Evolutionary conservation across 257 asterid species (phyloP).

Genomic region (Gynochthodes officinalis): DNA sequence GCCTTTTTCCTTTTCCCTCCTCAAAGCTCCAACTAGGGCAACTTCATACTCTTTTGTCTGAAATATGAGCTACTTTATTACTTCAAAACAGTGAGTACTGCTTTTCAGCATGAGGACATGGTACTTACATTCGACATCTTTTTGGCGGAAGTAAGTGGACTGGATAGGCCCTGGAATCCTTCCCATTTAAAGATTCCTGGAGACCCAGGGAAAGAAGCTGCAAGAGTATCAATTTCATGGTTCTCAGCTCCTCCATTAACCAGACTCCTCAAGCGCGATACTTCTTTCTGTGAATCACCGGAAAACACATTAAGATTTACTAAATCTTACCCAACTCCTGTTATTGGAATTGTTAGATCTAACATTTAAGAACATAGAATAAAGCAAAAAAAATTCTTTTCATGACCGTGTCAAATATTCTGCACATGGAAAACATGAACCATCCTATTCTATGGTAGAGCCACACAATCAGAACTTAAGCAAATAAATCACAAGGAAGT

Average conservation of each 20-base stretch:
- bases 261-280: constrained; percentile 55
- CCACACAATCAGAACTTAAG: not conserved
- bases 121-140: constrained; percentile 58
- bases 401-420: too few relatives aligned
- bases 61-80: constrained; percentile 24
- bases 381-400: not conserved
- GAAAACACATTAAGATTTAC: constrained; percentile 5
- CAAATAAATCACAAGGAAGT: not conserved
- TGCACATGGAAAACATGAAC: not conserved
- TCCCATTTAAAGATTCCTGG: constrained; percentile 81
- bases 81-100: constrained; percentile 19
- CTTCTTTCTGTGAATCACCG: constrained; percentile 60
- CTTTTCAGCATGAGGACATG: constrained; percentile 17
- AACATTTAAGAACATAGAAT: not conserved
- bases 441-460: not conserved
- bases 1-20: constrained; percentile 88
- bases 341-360: not conserved
- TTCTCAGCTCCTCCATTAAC: constrained; percentile 68
- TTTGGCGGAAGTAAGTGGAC: constrained; percentile 70
- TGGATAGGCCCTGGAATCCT: constrained; percentile 66
- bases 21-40: constrained; percentile 92
- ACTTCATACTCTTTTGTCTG: constrained; percentile 86
- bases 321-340: not conserved
- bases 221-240: constrained; percentile 46
- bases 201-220: constrained; percentile 60